These are phyloP conservation scores for Lachnellula occidentalis DNA, from an alignment of 2,329 filamentous ascomycete species.

Conservation along the genomic window DNA sequence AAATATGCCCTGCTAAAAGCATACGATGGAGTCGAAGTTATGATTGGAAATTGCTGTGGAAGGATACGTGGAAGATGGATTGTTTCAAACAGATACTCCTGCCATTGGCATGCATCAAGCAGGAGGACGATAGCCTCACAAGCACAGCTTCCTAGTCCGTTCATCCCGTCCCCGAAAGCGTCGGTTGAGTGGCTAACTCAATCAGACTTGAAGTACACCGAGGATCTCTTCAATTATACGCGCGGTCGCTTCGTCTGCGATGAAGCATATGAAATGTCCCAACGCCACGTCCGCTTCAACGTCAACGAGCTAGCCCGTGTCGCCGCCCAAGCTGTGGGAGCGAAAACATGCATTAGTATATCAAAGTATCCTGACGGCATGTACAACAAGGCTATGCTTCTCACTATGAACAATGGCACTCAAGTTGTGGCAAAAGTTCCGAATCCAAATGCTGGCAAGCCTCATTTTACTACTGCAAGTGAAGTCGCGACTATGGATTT, in stretches of 20 bases:
- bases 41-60: too few relatives aligned
- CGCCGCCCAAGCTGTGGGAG: slow-evolving; percentile 28
- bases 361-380: slow-evolving; percentile 33
- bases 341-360: slow-evolving; percentile 30
- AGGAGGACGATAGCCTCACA: too few relatives aligned
- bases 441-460: slow-evolving; percentile 15
- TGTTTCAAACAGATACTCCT: too few relatives aligned
- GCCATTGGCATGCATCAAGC: too few relatives aligned
- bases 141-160: too few relatives aligned
- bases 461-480: slow-evolving; percentile 15
- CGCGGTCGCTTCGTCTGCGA: slow-evolving; percentile 5
- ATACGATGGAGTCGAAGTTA: too few relatives aligned
- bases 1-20: too few relatives aligned
- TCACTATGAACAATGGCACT: slow-evolving; percentile 22
- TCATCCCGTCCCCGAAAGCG: too few relatives aligned
- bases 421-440: slow-evolving; percentile 21
- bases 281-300: slow-evolving; percentile 33
- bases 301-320: slow-evolving; percentile 29
- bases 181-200: too few relatives aligned
- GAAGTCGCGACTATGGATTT: slow-evolving; percentile 19
- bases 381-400: slow-evolving; percentile 33
- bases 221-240: slow-evolving; percentile 6
- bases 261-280: slow-evolving; percentile 21
- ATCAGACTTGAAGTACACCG: slow-evolving; percentile 3
- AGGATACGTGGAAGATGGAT: too few relatives aligned